A percentile compares a stretch with the other conserved stretches of the same genome.
phyloP scores from a whole-genome alignment of 352 stramenopile species.

The Phytopythium helicoides region DNA sequence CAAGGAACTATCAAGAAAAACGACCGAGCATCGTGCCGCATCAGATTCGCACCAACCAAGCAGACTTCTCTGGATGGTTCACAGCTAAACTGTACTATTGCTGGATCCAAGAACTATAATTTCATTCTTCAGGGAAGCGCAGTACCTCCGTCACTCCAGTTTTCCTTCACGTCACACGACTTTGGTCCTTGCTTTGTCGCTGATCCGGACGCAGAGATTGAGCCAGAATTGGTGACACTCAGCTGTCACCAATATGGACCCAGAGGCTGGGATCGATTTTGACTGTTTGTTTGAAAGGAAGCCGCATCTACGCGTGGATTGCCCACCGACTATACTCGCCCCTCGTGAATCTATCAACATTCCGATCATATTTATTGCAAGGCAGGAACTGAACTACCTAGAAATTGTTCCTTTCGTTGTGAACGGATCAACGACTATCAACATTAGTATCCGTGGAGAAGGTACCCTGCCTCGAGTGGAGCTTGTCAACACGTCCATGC shows the following conservation, averaged over 20 bases:
- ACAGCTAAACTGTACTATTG: conserved; percentile 80
- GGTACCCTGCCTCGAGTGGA: conserved; percentile 83
- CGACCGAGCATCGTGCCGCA: conserved; percentile 66
- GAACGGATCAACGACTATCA: conserved; percentile 85
- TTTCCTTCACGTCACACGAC: conserved; percentile 89
- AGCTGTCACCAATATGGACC: conserved; percentile 87
- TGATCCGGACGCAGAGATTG: conserved; percentile 55
- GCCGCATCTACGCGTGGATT: conserved; percentile 81
- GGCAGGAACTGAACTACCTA: conserved; percentile 77
- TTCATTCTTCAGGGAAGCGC: conserved; percentile 73
- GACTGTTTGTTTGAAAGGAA: conserved; percentile 92
- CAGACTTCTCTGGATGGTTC: conserved; percentile 73
- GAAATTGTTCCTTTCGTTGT: conserved; percentile 90
- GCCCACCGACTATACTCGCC: conserved; percentile 73
- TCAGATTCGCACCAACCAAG: conserved; percentile 77
- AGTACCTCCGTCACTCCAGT: conserved; percentile 83
- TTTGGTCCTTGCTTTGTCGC: conserved; percentile 92
- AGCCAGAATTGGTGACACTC: conserved; percentile 59
- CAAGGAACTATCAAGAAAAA: conserved; percentile 89
- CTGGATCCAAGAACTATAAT: conserved; percentile 81
- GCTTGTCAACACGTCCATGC: conserved; percentile 85
- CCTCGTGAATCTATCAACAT: conserved; percentile 78
- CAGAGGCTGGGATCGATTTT: conserved; percentile 72
- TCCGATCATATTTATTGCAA: conserved; percentile 85
- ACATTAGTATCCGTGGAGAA: conserved; percentile 68